Evolutionary conservation across 495 filamentous ascomycete genomes (phyloP).

Genomic region (Cetradonia linearis): DNA sequence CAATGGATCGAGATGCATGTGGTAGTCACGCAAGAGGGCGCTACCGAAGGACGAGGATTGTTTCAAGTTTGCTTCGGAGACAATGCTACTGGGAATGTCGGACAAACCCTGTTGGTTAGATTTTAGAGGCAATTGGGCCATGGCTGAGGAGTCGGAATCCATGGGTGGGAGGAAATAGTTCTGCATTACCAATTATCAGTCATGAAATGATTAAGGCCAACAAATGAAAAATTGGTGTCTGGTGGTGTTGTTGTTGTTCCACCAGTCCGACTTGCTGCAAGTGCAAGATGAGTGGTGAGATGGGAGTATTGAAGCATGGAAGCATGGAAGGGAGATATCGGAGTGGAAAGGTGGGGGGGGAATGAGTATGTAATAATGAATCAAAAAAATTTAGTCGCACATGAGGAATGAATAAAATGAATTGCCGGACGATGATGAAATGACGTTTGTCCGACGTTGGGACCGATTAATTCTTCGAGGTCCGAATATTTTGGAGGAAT

Average conservation of each 20-base stretch:
- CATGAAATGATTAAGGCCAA: not conserved
- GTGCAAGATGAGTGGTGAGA: not conserved
- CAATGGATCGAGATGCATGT: conserved; percentile 26
- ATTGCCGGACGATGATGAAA: conserved; percentile 1
- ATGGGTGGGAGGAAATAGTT: not conserved
- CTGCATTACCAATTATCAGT: conserved; percentile 3
- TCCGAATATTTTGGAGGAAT: too few species aligned
- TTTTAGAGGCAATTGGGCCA: not conserved
- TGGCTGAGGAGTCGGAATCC: conserved; percentile 1
- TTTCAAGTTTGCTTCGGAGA: conserved; percentile 5
- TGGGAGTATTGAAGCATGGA: too few species aligned
- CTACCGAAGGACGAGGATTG: conserved; percentile 22
- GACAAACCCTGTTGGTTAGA: not conserved
- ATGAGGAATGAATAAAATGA: not conserved
- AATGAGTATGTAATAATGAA: not conserved
- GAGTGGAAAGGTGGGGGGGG: not conserved
- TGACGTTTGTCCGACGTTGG: too few species aligned
- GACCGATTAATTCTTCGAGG: too few species aligned
- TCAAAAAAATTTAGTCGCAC: not conserved
- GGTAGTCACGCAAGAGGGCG: conserved; percentile 28
- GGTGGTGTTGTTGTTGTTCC: too few species aligned
- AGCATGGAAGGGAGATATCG: not conserved
- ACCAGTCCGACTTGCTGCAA: conserved; percentile 4
- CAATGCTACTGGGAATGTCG: not conserved
- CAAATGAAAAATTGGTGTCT: not conserved